These are phyloP conservation scores for Ceratobasidium sp. DNA, from an alignment of 1,284 basidiomycete genomes.

Conservation along the genomic window DNA sequence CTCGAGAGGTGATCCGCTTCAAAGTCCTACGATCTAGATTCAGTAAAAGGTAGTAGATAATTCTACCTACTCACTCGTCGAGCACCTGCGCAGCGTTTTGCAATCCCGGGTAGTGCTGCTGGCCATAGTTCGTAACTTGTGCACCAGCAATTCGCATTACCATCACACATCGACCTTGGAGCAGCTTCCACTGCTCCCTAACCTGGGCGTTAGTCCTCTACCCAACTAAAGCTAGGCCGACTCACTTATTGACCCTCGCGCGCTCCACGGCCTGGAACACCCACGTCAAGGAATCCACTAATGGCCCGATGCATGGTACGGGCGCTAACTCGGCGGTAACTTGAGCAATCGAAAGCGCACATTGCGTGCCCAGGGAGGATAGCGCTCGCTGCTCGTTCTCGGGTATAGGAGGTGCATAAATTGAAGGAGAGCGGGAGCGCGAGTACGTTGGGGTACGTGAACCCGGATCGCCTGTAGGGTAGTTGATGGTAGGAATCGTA, in stretches of 20 bases:
- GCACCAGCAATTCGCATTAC: constrained; percentile 13
- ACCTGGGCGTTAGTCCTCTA: not conserved
- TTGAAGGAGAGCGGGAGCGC: not conserved
- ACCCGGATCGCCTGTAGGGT: not conserved
- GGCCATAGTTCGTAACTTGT: constrained; percentile 2
- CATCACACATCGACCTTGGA: constrained; percentile 31
- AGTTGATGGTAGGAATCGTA: not conserved
- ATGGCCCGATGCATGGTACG: constrained; percentile 10
- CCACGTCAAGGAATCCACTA: constrained; percentile 1
- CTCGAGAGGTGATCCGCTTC: not conserved
- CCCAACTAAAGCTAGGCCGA: not conserved
- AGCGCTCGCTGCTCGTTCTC: constrained; percentile 8
- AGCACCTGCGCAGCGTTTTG: not conserved
- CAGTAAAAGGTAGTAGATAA: not conserved
- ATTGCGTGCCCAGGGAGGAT: not conserved
- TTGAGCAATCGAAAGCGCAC: not conserved
- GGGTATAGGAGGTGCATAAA: not conserved
- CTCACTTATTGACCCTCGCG: constrained; percentile 12
- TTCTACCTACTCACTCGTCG: not conserved
- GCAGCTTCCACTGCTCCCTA: constrained; percentile 25
- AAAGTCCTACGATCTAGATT: not conserved
- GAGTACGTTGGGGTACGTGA: not conserved
- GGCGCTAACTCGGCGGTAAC: constrained; percentile 14
- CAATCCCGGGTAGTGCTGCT: not conserved
- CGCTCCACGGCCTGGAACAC: constrained; percentile 21